Evolutionary conservation across 768 basidiomycete genomes (phyloP), one percentile per base, ranked within the genome.

Genomic region (Macrolepiota albuminosa): DNA sequence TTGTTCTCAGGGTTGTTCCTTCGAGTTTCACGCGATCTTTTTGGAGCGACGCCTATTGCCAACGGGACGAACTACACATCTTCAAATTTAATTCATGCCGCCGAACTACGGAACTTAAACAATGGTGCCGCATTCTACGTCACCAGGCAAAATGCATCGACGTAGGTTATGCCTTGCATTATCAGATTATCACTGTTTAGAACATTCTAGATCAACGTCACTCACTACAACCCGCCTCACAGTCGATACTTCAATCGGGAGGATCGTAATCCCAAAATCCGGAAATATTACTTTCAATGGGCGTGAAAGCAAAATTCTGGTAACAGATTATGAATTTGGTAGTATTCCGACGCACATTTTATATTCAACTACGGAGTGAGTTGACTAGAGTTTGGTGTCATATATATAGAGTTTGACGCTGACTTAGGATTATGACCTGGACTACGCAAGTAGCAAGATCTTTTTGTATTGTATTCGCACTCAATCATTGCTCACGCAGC

Each of bases 31-130:
- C 74, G 78, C 8, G 81, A 82, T 65, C 69, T 82, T 21, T 70
- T 78, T 18, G 73, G 71, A 24, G 72, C 80, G 2, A 74, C 69
- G n/a, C 70, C 77, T n/a, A 63, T 81, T 33, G 78, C 75, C 7
- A 81, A 81, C 57, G 81, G 81, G 0, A 82, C 81, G 0, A 79
- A 77, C 40, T 81, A 78, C 60, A 81, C 81, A 29, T 76, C 77
- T 1, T 77, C 77, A 4, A 26, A 69, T 9, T 67, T 78, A 18
- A 74, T 81, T 1, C 75, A 80, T 59, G 75, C 80, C 0, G 76
- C 79, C 8, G 79, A 83, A 59, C 67, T 84, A 7, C 70, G 75
- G 31, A 85, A 84, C 62, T 68, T 70, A 26, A 67, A 72, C 21
- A 81, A 76, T 9, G 73, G 72, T 2, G 73, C 79, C 14, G 76